Evolutionary conservation across 2,329 filamentous ascomycete species (phyloP).

Genomic region (Neofusicoccum laricinum): DNA sequence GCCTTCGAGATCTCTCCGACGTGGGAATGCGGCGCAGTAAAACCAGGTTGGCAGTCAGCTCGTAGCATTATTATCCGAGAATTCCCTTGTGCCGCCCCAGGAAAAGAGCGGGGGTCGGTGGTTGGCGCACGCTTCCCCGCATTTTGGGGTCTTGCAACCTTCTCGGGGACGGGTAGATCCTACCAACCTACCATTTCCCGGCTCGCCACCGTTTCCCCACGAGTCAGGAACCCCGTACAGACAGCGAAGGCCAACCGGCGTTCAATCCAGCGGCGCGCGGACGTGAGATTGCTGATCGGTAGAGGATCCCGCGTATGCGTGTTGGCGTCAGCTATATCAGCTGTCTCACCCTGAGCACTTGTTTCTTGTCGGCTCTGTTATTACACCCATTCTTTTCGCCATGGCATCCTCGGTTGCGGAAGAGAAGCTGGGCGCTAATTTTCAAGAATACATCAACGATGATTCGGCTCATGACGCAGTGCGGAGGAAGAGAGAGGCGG

Average conservation of each 20-base stretch:
- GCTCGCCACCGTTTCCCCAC: background rate
- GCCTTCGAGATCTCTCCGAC: too few species aligned
- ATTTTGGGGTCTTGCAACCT: slow-evolving; percentile 1
- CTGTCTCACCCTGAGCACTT: background rate
- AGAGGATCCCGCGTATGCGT: background rate
- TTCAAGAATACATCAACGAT: slow-evolving; percentile 18
- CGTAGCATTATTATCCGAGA: background rate
- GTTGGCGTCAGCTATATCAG: background rate
- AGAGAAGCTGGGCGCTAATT: background rate
- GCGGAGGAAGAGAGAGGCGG: slow-evolving; percentile 25
- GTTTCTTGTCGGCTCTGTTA: background rate
- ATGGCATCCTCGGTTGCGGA: slow-evolving; percentile 1
- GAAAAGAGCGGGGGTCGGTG: background rate
- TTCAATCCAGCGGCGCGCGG: background rate
- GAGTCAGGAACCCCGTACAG: background rate
- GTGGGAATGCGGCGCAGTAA: too few species aligned
- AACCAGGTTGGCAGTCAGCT: too few species aligned
- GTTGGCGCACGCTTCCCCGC: background rate
- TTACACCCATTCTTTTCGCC: background rate
- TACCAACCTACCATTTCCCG: background rate
- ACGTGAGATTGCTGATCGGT: background rate
- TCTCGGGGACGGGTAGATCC: background rate
- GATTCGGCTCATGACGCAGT: slow-evolving; percentile 20
- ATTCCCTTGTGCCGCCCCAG: background rate
- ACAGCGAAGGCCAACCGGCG: background rate